These are phyloP conservation scores for Clavaria fumosa DNA, from an alignment of 768 basidiomycete species.

Conservation along the genomic window DNA sequence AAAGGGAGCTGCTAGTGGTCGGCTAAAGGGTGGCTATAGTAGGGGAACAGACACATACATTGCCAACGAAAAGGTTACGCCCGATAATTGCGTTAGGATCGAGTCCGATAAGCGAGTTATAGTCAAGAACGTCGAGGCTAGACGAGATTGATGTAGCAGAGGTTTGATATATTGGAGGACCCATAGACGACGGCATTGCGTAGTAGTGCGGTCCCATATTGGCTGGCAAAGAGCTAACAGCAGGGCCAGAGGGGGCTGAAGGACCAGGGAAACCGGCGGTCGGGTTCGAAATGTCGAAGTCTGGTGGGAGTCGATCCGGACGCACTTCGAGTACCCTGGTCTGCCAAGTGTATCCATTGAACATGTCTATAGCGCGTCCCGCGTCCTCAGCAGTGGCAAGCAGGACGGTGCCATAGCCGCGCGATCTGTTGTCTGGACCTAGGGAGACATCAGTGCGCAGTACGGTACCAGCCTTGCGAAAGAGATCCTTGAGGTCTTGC, in stretches of 20 bases:
- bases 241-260: too few relatives aligned
- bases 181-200: too few relatives aligned
- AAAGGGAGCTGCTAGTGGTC: conserved; percentile 65
- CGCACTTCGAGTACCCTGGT: conserved; percentile 84
- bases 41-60: conserved; percentile 54
- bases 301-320: conserved; percentile 64
- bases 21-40: too few relatives aligned
- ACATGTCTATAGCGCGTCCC: conserved; percentile 85
- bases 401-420: conserved; percentile 90
- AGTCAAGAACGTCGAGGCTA: conserved; percentile 6
- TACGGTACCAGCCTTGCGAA: conserved; percentile 87
- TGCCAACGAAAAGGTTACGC: conserved; percentile 74
- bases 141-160: too few relatives aligned
- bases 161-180: too few relatives aligned
- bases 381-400: conserved; percentile 93
- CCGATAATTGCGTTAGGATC: conserved; percentile 9
- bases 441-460: conserved; percentile 65
- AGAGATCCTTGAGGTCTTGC: conserved; percentile 98
- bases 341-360: conserved; percentile 97
- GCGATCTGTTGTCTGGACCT: conserved; percentile 78
- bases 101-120: background rate
- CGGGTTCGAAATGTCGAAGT: conserved; percentile 27
- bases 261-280: background rate
- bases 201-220: too few relatives aligned
- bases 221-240: too few relatives aligned